Conservation (phyloP, 1,139 yeast genomes). For the Arxiozyma slooffiae region DNA sequence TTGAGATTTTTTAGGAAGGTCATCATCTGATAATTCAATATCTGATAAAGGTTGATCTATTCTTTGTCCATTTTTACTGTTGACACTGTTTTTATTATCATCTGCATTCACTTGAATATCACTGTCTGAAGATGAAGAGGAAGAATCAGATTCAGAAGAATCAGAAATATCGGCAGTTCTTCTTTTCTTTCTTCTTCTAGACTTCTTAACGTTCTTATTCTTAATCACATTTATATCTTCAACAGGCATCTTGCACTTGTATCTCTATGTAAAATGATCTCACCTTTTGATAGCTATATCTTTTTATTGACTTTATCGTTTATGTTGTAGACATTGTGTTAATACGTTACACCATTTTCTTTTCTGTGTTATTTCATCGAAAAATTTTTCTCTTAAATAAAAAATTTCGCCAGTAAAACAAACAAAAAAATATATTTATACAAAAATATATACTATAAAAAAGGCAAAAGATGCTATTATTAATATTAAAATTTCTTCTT, state of each 20-base stretch:
- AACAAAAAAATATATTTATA: too few species aligned
- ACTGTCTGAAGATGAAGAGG: conserved; percentile 22
- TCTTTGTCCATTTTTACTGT: conserved; percentile 2
- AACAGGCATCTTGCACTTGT: conserved; percentile 13
- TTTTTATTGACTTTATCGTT: background rate
- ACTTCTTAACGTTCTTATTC: conserved; percentile 22
- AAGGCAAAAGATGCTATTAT: too few species aligned
- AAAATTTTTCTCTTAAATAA: background rate
- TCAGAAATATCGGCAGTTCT: conserved; percentile 58
- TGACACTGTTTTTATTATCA: conserved; percentile 6
- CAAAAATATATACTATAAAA: background rate
- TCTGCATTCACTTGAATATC: conserved; percentile 16
- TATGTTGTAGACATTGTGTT: too few species aligned
- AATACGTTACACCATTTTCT: background rate
- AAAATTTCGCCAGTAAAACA: background rate
- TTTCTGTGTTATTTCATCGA: background rate
- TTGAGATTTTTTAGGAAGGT: conserved; percentile 17
- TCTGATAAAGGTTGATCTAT: conserved; percentile 12
- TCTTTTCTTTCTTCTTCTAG: conserved; percentile 61
- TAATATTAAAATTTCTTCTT: too few species aligned
- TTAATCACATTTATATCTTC: conserved; percentile 14
- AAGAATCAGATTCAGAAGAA: conserved; percentile 34
- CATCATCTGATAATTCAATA: conserved; percentile 38
- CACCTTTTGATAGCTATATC: background rate
- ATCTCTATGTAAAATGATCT: background rate